These are phyloP conservation scores for Pulveroboletus sp. DNA, from an alignment of 768 basidiomycete genomes.

Conservation along the genomic window DNA sequence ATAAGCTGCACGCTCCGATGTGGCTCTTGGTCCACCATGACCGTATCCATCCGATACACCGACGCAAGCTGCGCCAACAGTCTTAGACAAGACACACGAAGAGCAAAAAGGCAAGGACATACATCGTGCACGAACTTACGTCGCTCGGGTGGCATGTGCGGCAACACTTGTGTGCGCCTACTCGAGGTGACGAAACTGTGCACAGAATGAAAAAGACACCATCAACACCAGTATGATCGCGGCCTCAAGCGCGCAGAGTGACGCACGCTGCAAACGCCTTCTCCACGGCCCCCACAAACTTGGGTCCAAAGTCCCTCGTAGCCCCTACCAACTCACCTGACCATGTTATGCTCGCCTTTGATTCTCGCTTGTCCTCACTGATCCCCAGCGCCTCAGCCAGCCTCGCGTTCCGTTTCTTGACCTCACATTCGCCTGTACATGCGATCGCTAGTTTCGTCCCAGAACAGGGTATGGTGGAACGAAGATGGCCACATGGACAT, in stretches of 20 bases:
- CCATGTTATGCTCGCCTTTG: conserved; percentile 45
- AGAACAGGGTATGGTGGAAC: conserved; percentile 71
- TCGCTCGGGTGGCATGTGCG: conserved; percentile 74
- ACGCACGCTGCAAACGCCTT: conserved; percentile 77
- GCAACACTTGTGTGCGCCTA: conserved; percentile 66
- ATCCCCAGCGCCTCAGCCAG: conserved; percentile 93
- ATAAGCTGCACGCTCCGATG: conserved; percentile 80
- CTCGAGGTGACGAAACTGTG: conserved; percentile 64
- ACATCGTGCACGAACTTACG: conserved; percentile 82
- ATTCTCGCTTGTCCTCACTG: conserved; percentile 43
- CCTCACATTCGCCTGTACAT: conserved; percentile 78
- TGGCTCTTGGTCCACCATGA: conserved; percentile 90
- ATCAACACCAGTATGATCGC: neutral
- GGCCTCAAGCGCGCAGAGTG: neutral
- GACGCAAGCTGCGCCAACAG: conserved; percentile 53
- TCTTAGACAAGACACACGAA: neutral
- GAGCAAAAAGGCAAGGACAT: conserved; percentile 24
- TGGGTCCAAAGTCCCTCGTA: conserved; percentile 45
- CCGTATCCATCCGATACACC: conserved; percentile 77
- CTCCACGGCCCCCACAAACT: conserved; percentile 73
- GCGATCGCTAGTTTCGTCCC: conserved; percentile 43
- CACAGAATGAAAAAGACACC: neutral
- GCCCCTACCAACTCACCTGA: conserved; percentile 57
- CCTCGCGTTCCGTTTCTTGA: conserved; percentile 82
- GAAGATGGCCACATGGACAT: conserved; percentile 83